Base-by-base conservation (phyloP, 116 monocot genomes). In the Iris pallida region DNA sequence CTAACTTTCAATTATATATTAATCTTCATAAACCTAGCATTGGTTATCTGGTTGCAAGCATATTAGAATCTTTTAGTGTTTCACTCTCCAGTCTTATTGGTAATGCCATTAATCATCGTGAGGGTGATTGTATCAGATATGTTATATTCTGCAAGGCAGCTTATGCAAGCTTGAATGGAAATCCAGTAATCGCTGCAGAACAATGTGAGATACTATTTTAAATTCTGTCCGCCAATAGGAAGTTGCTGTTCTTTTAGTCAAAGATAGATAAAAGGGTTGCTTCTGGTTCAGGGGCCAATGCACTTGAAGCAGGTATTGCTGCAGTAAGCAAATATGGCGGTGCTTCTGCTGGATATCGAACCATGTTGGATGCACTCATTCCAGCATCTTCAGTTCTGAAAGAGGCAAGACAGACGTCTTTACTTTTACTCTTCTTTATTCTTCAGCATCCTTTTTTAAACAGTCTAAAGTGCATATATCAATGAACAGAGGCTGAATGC, bases 291-390 rank as follows among this genome's bases (percentile, higher is more conserved):
- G 96, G 92, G 96, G 78, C 85, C 62, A 78, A 79, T 79, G 92
- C 96, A 67, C 62, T 97, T 7, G 89, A 87, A 59, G 85, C 87
- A 47, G 74, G 89, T 13, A 79, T 92, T 69, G 74, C 81, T 68
- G 96, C 96, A 14, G 83, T 97, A 5, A 97, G 85, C 84, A 97
- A 92, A 71, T 97, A 97, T 71, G 96, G 96, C 52, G 89, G 96
- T 65, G 96, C 96, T 53, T 51, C 45, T 55, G 83, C 87, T 65
- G 96, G 96, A 45, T 87, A 79, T 59, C 80, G 96, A 54, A 97
- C 96, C 20, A 97, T 97, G 96, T 66, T 97, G 65, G 96, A 97
- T 89, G 96, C 96, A 51, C 81, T 97, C 30, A 85, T 97, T 83
- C 96, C 96, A 46, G 96, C 96, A 16, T 64, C 64, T 42, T 62